phyloP scores from a whole-genome alignment of 2,329 filamentous ascomycete genomes.

The Diplodia corticola region DNA sequence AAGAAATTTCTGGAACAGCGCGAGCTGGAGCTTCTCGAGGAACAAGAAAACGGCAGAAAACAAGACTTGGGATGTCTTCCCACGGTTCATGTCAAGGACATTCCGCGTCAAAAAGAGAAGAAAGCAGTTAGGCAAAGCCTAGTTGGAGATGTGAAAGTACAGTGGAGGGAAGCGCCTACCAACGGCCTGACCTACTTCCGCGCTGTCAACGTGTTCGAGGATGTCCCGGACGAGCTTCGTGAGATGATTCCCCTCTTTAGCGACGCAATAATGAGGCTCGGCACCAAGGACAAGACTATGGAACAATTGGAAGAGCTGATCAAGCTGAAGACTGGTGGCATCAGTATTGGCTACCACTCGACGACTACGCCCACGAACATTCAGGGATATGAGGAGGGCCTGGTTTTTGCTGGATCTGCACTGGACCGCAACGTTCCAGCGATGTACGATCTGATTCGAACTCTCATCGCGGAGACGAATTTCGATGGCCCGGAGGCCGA shows the following conservation, averaged over 20 bases:
- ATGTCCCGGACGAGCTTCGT: slow-evolving; percentile 80
- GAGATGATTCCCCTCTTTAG: slow-evolving; percentile 86
- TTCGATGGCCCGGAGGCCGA: slow-evolving; percentile 83
- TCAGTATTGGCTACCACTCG: slow-evolving; percentile 82
- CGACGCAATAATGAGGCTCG: slow-evolving; percentile 88
- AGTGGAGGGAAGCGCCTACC: slow-evolving; percentile 90
- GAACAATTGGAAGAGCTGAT: slow-evolving; percentile 94
- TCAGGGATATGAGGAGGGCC: slow-evolving; percentile 71
- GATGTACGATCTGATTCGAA: slow-evolving; percentile 84
- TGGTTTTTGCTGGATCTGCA: slow-evolving; percentile 82
- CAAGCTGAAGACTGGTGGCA: slow-evolving; percentile 91
- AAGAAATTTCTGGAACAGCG: slow-evolving; percentile 70
- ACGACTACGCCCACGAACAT: slow-evolving; percentile 74
- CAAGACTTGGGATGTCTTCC: slow-evolving; percentile 87
- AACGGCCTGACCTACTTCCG: slow-evolving; percentile 97
- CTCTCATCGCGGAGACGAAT: slow-evolving; percentile 80
- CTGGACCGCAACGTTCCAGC: slow-evolving; percentile 85
- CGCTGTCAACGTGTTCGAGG: slow-evolving; percentile 76
- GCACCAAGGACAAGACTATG: slow-evolving; percentile 84
- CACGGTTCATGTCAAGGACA: slow-evolving; percentile 84
- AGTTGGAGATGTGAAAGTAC: slow-evolving; percentile 66
- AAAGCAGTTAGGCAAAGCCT: slow-evolving; percentile 64
- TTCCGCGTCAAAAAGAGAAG: slow-evolving; percentile 74
- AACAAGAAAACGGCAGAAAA: slow-evolving; percentile 80
- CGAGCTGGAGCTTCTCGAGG: slow-evolving; percentile 75